phyloP scores from a whole-genome alignment of 257 asterid species.

The Ballota nigra region DNA sequence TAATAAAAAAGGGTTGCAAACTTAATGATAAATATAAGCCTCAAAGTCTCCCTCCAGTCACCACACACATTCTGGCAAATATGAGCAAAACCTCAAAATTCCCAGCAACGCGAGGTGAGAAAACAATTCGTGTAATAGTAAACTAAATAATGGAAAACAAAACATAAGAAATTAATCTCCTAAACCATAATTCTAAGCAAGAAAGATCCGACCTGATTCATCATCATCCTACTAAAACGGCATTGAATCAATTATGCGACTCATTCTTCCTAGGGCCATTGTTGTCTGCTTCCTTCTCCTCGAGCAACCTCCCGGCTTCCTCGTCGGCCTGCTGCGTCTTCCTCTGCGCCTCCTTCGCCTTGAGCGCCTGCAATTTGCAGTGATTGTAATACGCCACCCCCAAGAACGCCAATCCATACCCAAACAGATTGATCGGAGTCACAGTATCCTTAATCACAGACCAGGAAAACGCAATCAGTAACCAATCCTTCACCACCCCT shows the following conservation, averaged over 20 bases:
- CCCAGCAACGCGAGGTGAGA: conserved; percentile 15
- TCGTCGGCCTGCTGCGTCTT: conserved; percentile 45
- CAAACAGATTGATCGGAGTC: conserved; percentile 55
- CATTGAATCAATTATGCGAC: conserved; percentile 30
- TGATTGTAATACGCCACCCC: conserved; percentile 68
- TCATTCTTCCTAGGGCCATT: conserved; percentile 37
- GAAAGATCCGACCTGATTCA: too few species aligned
- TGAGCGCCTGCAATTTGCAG: conserved; percentile 52
- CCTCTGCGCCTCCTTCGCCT: conserved; percentile 65
- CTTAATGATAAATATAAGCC: background rate
- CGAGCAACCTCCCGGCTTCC: conserved; percentile 51
- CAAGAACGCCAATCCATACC: conserved; percentile 61
- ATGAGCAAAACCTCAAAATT: too few species aligned
- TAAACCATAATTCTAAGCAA: too few species aligned
- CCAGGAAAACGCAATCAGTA: conserved; percentile 67
- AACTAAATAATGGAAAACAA: background rate
- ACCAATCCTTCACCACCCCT: conserved; percentile 75
- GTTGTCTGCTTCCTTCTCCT: conserved; percentile 35
- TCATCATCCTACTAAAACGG: too few species aligned
- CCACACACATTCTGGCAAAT: background rate
- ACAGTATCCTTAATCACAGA: conserved; percentile 73
- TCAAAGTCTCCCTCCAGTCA: background rate
- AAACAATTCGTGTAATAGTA: background rate
- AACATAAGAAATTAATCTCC: background rate
- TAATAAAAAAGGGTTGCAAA: background rate